Conservation (phyloP, 2,329 filamentous ascomycete genomes). For the Cladobotryum protrusum region DNA sequence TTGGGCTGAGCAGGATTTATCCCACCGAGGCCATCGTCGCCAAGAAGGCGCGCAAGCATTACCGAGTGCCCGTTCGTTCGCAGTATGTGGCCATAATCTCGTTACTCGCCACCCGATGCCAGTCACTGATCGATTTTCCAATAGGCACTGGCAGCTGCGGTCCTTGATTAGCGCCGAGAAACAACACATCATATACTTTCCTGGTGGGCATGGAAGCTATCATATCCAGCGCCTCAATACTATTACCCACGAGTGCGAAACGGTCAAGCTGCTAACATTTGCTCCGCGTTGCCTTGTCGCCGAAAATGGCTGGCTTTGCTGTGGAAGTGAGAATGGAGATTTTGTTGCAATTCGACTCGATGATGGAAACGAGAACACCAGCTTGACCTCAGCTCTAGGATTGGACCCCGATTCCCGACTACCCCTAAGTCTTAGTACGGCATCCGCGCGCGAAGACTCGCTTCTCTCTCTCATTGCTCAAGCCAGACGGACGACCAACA, state of each 20-base stretch:
- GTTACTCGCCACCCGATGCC: not conserved
- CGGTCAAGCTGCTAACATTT: slow-evolving; percentile 64
- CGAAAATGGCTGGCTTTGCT: slow-evolving; percentile 80
- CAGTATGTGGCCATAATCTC: slow-evolving; percentile 43
- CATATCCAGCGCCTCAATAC: slow-evolving; percentile 64
- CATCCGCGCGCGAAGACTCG: slow-evolving; percentile 28
- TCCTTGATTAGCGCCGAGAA: slow-evolving; percentile 81
- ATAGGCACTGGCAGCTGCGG: slow-evolving; percentile 79
- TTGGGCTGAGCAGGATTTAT: slow-evolving; percentile 44
- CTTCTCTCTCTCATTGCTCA: slow-evolving; percentile 33
- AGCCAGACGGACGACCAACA: slow-evolving; percentile 33
- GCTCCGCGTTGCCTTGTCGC: slow-evolving; percentile 82
- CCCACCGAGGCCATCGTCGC: slow-evolving; percentile 61
- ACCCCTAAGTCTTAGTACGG: slow-evolving; percentile 29
- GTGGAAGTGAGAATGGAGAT: slow-evolving; percentile 81
- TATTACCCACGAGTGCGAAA: slow-evolving; percentile 63
- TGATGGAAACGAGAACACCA: slow-evolving; percentile 27
- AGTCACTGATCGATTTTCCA: slow-evolving; percentile 1
- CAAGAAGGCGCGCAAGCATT: slow-evolving; percentile 57
- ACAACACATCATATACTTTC: slow-evolving; percentile 76
- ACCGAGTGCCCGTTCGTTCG: slow-evolving; percentile 58
- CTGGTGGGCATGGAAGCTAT: slow-evolving; percentile 61
- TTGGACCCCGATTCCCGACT: slow-evolving; percentile 14
- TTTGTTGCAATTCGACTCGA: slow-evolving; percentile 71
- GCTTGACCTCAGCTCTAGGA: slow-evolving; percentile 19